A percentile compares a stretch with the other conserved stretches of the same genome.
Evolutionary conservation across 805 yeast genomes (phyloP).

Genomic region (Blastobotrys peoriensis): DNA sequence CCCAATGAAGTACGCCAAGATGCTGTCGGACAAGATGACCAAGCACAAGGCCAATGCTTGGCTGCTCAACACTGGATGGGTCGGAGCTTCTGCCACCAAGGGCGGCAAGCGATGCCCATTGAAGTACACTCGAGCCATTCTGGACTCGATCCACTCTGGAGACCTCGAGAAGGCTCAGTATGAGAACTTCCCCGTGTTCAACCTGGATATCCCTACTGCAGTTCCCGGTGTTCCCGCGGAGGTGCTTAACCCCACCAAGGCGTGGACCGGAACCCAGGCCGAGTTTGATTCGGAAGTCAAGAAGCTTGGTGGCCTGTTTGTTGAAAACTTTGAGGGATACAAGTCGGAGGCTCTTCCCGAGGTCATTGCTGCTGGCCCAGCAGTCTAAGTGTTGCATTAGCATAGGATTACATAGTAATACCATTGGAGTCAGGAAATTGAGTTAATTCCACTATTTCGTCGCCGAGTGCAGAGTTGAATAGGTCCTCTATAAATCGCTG

Average conservation of each 20-base stretch:
- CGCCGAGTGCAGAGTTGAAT: no score
- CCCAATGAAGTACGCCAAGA: constrained; percentile 97
- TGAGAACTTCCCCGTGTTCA: constrained; percentile 82
- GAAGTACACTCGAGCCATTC: constrained; percentile 93
- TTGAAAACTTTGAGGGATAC: constrained; percentile 82
- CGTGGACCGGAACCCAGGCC: constrained; percentile 60
- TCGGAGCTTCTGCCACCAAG: constrained; percentile 82
- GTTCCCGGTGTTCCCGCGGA: constrained; percentile 79
- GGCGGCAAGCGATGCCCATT: constrained; percentile 98
- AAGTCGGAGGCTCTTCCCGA: constrained; percentile 75
- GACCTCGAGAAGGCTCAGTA: constrained; percentile 71
- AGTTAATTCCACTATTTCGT: no score
- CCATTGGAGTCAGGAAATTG: no score
- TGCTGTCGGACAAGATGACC: constrained; percentile 87
- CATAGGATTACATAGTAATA: no score
- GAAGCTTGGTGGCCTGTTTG: constrained; percentile 68
- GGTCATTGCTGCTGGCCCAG: constrained; percentile 92
- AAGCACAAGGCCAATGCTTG: constrained; percentile 88
- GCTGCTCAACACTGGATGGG: constrained; percentile 98
- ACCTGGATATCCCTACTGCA: constrained; percentile 76
- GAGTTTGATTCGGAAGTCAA: constrained; percentile 51
- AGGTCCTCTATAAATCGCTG: no score
- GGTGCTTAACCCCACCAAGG: constrained; percentile 77
- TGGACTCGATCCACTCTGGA: constrained; percentile 92
- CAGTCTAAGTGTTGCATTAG: constrained; percentile 36